Conservation (phyloP, 805 yeast genomes). For the Scheffersomyces amazonensis region DNA sequence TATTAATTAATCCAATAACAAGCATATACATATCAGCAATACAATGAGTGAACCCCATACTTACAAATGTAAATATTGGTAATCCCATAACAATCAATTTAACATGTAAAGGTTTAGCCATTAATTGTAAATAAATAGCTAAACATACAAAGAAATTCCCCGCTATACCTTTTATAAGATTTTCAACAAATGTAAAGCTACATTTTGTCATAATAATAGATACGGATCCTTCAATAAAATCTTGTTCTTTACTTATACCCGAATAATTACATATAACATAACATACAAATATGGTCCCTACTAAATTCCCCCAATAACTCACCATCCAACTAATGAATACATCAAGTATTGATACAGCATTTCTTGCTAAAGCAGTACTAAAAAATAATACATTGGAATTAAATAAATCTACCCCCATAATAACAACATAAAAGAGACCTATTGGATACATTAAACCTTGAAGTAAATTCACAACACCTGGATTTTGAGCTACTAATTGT, state of each 20-base stretch:
- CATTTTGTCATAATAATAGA: conserved; percentile 44
- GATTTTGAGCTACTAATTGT: conserved; percentile 35
- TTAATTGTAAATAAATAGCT: conserved; percentile 72
- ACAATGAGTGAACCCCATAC: conserved; percentile 74
- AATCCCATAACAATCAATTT: conserved; percentile 59
- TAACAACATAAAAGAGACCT: conserved; percentile 71
- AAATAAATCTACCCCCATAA: conserved; percentile 72
- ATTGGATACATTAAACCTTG: conserved; percentile 68
- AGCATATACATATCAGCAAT: conserved; percentile 80
- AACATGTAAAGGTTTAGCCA: conserved; percentile 80
- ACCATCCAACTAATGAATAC: conserved; percentile 62
- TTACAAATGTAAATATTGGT: conserved; percentile 77
- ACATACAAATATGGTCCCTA: conserved; percentile 61
- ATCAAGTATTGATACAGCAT: conserved; percentile 67
- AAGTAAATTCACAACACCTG: conserved; percentile 51
- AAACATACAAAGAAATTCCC: conserved; percentile 77
- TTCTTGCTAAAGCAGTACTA: conserved; percentile 63
- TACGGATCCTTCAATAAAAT: conserved; percentile 47
- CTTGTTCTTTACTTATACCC: conserved; percentile 40
- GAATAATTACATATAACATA: conserved; percentile 61
- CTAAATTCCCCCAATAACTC: conserved; percentile 67
- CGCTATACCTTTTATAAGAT: conserved; percentile 66
- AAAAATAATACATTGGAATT: conserved; percentile 74
- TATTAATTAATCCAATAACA: conserved; percentile 65
- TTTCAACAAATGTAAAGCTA: conserved; percentile 52